Percentiles rank a stretch among this genome's conserved stretches.
Evolutionary conservation across 169 alveolate species (phyloP).

Genomic region (Plasmodium falciparum): DNA sequence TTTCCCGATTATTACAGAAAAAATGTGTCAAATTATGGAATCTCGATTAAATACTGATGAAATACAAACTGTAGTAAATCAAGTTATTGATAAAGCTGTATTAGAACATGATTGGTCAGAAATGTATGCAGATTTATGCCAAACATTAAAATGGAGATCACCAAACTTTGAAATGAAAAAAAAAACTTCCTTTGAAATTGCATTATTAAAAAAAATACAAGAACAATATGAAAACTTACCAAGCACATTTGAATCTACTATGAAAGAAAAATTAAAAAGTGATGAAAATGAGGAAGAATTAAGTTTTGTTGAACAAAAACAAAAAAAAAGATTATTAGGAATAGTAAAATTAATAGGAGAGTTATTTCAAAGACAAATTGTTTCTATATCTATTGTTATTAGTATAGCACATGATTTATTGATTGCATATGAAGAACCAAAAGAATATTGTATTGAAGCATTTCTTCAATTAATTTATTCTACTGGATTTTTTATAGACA

Average conservation of each 20-base stretch:
- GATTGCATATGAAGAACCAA: constrained; percentile 90
- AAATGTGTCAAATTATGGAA: constrained; percentile 89
- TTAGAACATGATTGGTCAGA: constrained; percentile 94
- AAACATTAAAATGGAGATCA: constrained; percentile 87
- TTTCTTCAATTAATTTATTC: constrained; percentile 91
- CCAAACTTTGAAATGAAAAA: constrained; percentile 83
- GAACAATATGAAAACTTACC: constrained; percentile 85
- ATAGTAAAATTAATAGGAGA: constrained; percentile 93
- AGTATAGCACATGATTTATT: constrained; percentile 92
- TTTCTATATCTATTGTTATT: constrained; percentile 90
- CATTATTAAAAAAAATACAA: constrained; percentile 83
- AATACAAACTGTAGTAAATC: constrained; percentile 86
- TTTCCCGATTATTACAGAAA: constrained; percentile 91
- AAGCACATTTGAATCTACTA: constrained; percentile 72
- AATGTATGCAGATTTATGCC: constrained; percentile 94
- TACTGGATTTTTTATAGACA: constrained; percentile 92
- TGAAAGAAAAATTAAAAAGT: constrained; percentile 77
- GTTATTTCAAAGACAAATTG: constrained; percentile 89
- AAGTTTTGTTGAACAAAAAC: constrained; percentile 79
- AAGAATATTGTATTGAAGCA: constrained; percentile 92
- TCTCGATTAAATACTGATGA: constrained; percentile 83
- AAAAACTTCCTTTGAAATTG: constrained; percentile 86
- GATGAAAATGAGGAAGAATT: constrained; percentile 81
- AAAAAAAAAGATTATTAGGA: constrained; percentile 91
- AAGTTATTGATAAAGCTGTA: constrained; percentile 90